Conservation (phyloP, 2,329 filamentous ascomycete genomes). For the Aaosphaeria pasadenensis region DNA sequence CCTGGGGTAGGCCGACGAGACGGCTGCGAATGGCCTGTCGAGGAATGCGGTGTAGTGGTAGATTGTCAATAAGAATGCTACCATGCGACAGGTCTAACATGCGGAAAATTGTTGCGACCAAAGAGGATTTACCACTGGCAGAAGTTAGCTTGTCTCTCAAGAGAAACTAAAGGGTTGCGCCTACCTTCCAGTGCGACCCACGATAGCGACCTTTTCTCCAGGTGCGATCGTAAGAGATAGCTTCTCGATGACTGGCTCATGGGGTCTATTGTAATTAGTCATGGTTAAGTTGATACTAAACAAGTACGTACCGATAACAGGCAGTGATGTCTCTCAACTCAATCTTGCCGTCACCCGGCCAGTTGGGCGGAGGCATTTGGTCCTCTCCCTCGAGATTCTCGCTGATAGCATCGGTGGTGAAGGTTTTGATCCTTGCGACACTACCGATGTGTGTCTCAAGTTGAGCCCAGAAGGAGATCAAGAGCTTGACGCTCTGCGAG, state of each 20-base stretch:
- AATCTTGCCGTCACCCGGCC: constrained; percentile 44
- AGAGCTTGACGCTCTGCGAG: constrained; percentile 49
- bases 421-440: constrained; percentile 54
- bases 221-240: constrained; percentile 47
- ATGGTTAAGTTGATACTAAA: background rate
- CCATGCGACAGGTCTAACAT: constrained; percentile 47
- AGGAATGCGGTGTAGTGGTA: constrained; percentile 46
- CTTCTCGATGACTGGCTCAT: constrained; percentile 42
- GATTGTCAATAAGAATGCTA: constrained; percentile 45
- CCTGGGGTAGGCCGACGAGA: constrained; percentile 51
- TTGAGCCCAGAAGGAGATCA: constrained; percentile 55
- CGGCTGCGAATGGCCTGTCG: constrained; percentile 46
- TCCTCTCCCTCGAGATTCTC: constrained; percentile 55
- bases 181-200: constrained; percentile 53
- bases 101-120: constrained; percentile 49
- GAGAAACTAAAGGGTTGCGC: constrained; percentile 11
- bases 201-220: constrained; percentile 52
- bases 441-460: constrained; percentile 59
- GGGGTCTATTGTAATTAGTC: constrained; percentile 9
- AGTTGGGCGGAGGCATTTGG: constrained; percentile 36
- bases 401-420: constrained; percentile 43
- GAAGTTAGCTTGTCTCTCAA: constrained; percentile 26
- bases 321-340: constrained; percentile 46
- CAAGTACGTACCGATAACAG: constrained; percentile 37
- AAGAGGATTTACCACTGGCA: constrained; percentile 50